Base-by-base conservation (phyloP, 345 rosid genomes). In the Punica granatum region DNA sequence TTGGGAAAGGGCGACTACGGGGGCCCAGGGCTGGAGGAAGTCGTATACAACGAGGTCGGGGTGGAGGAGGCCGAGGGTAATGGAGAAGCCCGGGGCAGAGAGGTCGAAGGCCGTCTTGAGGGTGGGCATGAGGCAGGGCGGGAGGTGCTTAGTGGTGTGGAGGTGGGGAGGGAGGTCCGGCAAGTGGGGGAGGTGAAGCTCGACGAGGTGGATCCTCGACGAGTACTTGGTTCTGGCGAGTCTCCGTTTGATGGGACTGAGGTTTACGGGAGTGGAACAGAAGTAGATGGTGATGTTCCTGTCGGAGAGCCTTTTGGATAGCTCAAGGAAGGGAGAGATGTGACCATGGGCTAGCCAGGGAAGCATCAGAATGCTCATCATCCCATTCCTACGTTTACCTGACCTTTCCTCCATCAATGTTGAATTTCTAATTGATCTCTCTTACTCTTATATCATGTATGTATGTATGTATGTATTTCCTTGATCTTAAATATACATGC, bases 301-400 rank as follows among this genome's bases (percentile, higher is more conserved):
- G 43, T 64, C 60, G 15, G 75, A 30, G 51, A 73, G 64, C 10
- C 60, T 56, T 61, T 69, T 77, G 42, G 69, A 69, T 4, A 74
- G 69, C 53, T 74, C 73, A 5, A 74, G 61, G 74, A 68, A 77
- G 23, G 80, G 69, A 18, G 64, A 23, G 15, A 62, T 65, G 71
- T 76, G 76, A 70, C 77, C 71, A 19, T 73, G 66, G 33, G 74
- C 80, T 43, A 77, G 69, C 72, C 77, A 77, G 69, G 66, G 64
- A 34, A 77, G 44, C 69, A 73, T 69, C 33, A 73, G 63, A 58
- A 77, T 48, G n/a, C 15, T 63, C 26, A n/a, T 60, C 44, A 42
- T 28, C 26, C 33, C 63, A 59, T 28, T 23, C 59, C 59, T 25
- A 7, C 25, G 25, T 16, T 18, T 18, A 48, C 53, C 23, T 41